Base-by-base conservation (phyloP, 345 rosid species). In the Camelina hispida region DNA sequence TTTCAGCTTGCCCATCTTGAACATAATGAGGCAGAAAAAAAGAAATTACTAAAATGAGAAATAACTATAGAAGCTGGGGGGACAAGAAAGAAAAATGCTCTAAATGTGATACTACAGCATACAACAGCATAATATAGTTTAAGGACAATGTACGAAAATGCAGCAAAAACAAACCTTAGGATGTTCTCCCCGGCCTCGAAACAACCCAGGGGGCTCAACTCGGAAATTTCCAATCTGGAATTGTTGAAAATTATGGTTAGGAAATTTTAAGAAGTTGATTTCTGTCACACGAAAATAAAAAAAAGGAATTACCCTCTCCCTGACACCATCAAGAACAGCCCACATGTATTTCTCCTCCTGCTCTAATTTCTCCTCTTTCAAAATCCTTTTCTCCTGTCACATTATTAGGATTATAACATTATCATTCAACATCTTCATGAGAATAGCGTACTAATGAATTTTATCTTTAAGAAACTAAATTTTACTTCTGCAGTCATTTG, bases 131-230 rank as follows among this genome's bases (percentile, higher is more conserved):
- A 54, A 13, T 16, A 57, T 17, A 56, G 40, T n/a, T 22, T 62
- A 68, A 43, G 63, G 68, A 75, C 50, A 15, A 37, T 48, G 60
- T 13, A 53, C 28, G n/a, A 14, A 32, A 74, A 34, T 4, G 52
- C 46, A 37, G 66, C 44, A 80, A 52, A 23, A 40, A 32, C 17
- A 42, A 30, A 91, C 99, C 97, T 96, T 96, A 40, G 99, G 99
- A 83, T 96, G 99, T 82, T 96, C 99, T 79, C 99, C 99, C 14
- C 99, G 95, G 62, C 99, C 99, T 78, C 99, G 85, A 81, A 96
- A 96, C 79, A 96, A 85, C 28, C 96, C 99, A 62, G 99, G 99
- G 5, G 99, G 99, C 69, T 96, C 99, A 78, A 91, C 99, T 84
- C 99, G 87, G 85, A 96, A 96, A 84, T 96, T 96, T 54, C 99